Conservation (phyloP, 2,329 filamentous ascomycete genomes). For the Colletotrichum godetiae region DNA sequence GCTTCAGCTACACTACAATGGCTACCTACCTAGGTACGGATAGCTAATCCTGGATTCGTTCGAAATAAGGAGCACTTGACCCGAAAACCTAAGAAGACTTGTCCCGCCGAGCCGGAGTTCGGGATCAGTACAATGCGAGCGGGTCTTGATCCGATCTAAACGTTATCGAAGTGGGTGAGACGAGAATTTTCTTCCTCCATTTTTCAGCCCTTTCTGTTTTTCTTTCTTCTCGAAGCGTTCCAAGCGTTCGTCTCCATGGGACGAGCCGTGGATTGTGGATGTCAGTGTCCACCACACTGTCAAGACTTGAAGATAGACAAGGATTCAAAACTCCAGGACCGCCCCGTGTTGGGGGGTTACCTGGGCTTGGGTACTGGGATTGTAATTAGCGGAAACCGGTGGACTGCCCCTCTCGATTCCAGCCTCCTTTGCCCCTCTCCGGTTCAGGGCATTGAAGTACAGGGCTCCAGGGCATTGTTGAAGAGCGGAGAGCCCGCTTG, state of each 20-base stretch:
- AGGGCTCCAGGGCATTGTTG: not conserved
- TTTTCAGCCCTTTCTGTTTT: not conserved
- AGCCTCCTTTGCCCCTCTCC: not conserved
- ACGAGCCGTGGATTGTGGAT: slow-evolving; percentile 16
- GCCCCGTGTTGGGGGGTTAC: not conserved
- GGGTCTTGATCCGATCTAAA: slow-evolving; percentile 9
- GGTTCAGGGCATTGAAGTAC: not conserved
- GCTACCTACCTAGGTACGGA: too few relatives aligned
- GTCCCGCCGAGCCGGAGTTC: slow-evolving; percentile 21
- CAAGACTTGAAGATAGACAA: not conserved
- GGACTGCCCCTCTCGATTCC: not conserved
- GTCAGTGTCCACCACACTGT: not conserved
- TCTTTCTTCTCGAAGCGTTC: slow-evolving; percentile 11
- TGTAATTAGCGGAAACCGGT: not conserved
- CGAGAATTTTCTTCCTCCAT: not conserved
- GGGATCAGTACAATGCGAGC: slow-evolving; percentile 3
- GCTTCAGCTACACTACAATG: too few relatives aligned
- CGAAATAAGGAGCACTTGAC: too few relatives aligned
- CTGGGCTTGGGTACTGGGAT: not conserved
- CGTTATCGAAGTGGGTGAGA: not conserved
- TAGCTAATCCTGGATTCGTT: too few relatives aligned
- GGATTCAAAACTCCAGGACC: not conserved
- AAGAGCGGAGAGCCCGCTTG: slow-evolving; percentile 2
- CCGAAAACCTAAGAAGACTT: not conserved
- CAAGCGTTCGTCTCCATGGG: not conserved